Evolutionary conservation across 2,329 filamentous ascomycete species (phyloP), one percentile per base, ranked within the genome.

Genomic region (Calonectria honghensis): DNA sequence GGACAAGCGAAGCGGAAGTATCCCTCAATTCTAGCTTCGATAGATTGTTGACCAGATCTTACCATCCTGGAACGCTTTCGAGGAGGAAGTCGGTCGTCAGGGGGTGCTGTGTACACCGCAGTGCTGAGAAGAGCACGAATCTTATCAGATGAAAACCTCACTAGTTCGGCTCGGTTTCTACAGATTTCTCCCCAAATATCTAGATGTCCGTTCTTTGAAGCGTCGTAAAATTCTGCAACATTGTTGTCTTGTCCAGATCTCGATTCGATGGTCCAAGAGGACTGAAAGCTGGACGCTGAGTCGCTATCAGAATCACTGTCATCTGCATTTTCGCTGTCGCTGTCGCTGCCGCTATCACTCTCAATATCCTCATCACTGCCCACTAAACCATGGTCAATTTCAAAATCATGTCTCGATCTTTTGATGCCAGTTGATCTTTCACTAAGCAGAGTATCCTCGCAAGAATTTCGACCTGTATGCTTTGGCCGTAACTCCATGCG

Each of bases 1-100:
- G 66, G 66, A 20, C 66, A 68, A 4, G 66, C 51, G 24, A 68
- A 29, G 20, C 45, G 66, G 27, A 68, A 68, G 5, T 31, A 45
- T 16, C 66, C 37, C 14, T 48, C 24, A 16, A 31, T n/a, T n/a
- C 10, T 48, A 1, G 10, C 0, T 4, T 6, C 41, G 18, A 10
- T 11, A 2, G 41, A 11, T 2, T 48, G 4, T 4, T 37, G 61
- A 6, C 10, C 6, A 6, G 29, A n/a, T 3, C 6, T 48, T 13
- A 50, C 39, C 3, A 32, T 11, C 24, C 7, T 27, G 27, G 27
- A 31, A 2, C 51, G 51, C 18, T 54, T 54, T 20, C 51, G 51
- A 29, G 51, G 27, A 11, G 51, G 24, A 20, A 54, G 51, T 54
- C 51, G 24, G 13, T 54, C 51, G 51, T 54, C 51, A 16, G 51